Evolutionary conservation across 2,329 filamentous ascomycete genomes (phyloP).

Genomic region (Parafenestella ontariensis): DNA sequence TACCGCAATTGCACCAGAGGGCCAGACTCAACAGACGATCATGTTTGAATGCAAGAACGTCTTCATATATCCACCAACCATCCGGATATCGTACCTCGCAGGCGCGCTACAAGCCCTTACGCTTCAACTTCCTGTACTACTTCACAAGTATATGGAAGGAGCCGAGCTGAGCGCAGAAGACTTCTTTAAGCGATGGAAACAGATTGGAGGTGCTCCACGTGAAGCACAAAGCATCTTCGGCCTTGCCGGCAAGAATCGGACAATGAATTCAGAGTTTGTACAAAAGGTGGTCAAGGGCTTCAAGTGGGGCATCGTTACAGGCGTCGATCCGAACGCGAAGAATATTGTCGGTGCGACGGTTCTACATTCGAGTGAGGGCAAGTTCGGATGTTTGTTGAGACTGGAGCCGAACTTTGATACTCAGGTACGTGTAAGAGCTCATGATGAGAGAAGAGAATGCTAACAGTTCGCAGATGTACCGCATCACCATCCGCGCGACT

Average conservation of each 20-base stretch:
- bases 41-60: constrained; percentile 88
- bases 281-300: constrained; percentile 80
- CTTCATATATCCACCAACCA: constrained; percentile 85
- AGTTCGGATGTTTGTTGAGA: constrained; percentile 91
- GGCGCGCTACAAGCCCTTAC: constrained; percentile 93
- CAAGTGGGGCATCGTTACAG: constrained; percentile 83
- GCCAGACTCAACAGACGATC: constrained; percentile 89
- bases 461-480: constrained; percentile 77
- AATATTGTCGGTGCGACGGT: constrained; percentile 94
- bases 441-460: constrained; percentile 2
- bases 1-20: constrained; percentile 74
- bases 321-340: constrained; percentile 89
- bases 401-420: constrained; percentile 93
- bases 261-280: constrained; percentile 75
- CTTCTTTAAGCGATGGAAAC: constrained; percentile 99
- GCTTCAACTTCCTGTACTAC: constrained; percentile 82
- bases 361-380: constrained; percentile 81
- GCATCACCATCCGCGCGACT: constrained; percentile 90
- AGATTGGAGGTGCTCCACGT: constrained; percentile 87
- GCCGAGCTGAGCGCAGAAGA: constrained; percentile 87
- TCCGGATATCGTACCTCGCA: constrained; percentile 92
- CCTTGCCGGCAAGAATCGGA: constrained; percentile 64
- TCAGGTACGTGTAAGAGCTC: constrained; percentile 69
- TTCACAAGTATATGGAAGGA: constrained; percentile 97
- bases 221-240: constrained; percentile 90